Conservation (phyloP, 1,284 basidiomycete species). For the Austroboletus rostrupii region DNA sequence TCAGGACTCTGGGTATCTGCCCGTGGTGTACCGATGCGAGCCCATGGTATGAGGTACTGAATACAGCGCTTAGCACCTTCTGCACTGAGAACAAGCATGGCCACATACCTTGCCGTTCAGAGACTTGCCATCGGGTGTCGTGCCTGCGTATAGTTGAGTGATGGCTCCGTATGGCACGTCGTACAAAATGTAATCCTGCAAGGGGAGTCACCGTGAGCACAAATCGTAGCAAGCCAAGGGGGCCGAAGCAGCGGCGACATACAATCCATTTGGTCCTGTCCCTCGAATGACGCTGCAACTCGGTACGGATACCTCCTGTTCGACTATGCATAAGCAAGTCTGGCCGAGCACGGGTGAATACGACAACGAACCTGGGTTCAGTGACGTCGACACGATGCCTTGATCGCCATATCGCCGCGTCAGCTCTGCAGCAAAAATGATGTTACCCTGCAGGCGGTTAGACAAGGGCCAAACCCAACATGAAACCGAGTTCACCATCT, state of each 20-base stretch:
- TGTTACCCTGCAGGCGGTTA: slow-evolving; percentile 25
- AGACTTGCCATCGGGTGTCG: slow-evolving; percentile 36
- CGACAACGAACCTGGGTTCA: slow-evolving; percentile 30
- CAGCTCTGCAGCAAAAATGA: slow-evolving; percentile 33
- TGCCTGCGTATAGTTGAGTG: slow-evolving; percentile 53
- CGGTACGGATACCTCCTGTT: slow-evolving; percentile 21
- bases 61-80: not conserved
- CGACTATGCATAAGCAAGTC: not conserved
- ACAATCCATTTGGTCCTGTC: not conserved
- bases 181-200: slow-evolving; percentile 15
- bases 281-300: slow-evolving; percentile 23
- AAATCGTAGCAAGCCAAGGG: not conserved
- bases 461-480: not conserved
- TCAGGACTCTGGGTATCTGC: slow-evolving; percentile 31
- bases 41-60: slow-evolving; percentile 47
- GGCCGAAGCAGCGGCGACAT: not conserved
- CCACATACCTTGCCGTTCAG: slow-evolving; percentile 44
- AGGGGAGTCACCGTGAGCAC: not conserved
- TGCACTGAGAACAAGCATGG: not conserved
- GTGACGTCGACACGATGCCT: slow-evolving; percentile 34
- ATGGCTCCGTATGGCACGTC: slow-evolving; percentile 41
- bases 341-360: not conserved
- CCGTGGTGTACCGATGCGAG: slow-evolving; percentile 29
- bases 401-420: slow-evolving; percentile 32
- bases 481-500: slow-evolving; percentile 30